Conservation (phyloP, 176 grass and related monocot genomes). For the Otatea glauca region DNA sequence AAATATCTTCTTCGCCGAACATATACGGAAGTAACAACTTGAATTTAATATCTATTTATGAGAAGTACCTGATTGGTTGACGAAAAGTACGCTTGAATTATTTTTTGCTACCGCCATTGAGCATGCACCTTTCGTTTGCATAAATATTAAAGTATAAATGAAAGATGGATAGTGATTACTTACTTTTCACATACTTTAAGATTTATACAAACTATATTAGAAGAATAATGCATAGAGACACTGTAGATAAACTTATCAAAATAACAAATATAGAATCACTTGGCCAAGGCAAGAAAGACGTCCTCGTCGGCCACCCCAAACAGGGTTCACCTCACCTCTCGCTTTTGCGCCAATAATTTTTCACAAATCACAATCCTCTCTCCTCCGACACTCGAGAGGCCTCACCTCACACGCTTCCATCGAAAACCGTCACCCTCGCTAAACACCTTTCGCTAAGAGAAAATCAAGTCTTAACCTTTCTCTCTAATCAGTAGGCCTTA, state of each 20-base stretch:
- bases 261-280: neutral
- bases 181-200: no score
- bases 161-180: no score
- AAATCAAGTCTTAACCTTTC: neutral
- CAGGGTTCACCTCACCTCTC: neutral
- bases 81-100: no score
- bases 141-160: no score
- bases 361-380: neutral
- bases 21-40: no score
- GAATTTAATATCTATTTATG: no score
- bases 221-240: no score
- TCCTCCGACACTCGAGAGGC: neutral
- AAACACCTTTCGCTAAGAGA: slow-evolving; percentile 6
- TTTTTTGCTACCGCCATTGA: no score
- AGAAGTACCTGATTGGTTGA: no score
- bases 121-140: no score
- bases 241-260: neutral
- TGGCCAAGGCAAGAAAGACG: slow-evolving; percentile 4
- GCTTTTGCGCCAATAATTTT: neutral
- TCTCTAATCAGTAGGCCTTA: slow-evolving; percentile 37
- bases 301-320: slow-evolving; percentile 11
- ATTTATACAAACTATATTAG: no score
- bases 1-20: no score
- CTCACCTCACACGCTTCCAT: neutral
- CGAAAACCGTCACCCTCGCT: neutral